Percentiles rank a stretch among this genome's conserved stretches.
phyloP scores from a whole-genome alignment of 2,329 filamentous ascomycete genomes.

The Aspergillus floridensis region DNA sequence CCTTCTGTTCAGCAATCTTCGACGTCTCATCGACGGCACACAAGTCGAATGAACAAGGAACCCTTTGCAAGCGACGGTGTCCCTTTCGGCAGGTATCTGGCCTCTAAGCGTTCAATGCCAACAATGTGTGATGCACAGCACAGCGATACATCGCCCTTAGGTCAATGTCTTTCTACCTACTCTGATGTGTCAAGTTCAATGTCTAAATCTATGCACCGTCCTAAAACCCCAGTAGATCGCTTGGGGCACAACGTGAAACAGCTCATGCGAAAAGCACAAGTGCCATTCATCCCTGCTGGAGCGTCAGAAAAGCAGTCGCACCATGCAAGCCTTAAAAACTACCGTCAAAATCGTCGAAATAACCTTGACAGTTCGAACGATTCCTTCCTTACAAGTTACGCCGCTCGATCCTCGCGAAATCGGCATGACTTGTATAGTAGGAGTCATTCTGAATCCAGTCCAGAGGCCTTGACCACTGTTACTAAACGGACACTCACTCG shows the following conservation, averaged over 20 bases:
- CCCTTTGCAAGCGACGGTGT: slow-evolving; percentile 46
- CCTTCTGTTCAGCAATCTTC: slow-evolving; percentile 58
- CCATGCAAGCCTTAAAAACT: slow-evolving; percentile 69
- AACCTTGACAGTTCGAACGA: slow-evolving; percentile 71
- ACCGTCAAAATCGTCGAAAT: slow-evolving; percentile 71
- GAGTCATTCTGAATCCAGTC: slow-evolving; percentile 47
- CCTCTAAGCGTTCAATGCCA: slow-evolving; percentile 61
- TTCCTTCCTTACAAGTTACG: slow-evolving; percentile 42
- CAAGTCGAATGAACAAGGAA: slow-evolving; percentile 42
- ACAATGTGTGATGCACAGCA: slow-evolving; percentile 50
- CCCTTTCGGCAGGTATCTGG: slow-evolving; percentile 55
- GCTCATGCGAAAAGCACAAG: slow-evolving; percentile 57
- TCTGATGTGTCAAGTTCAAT: slow-evolving; percentile 35
- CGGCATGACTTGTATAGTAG: slow-evolving; percentile 51
- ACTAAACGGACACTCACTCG: slow-evolving; percentile 71
- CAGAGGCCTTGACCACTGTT: slow-evolving; percentile 52
- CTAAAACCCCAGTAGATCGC: slow-evolving; percentile 70
- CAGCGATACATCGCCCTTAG: slow-evolving; percentile 28
- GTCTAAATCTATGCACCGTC: slow-evolving; percentile 45
- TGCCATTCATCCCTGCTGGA: slow-evolving; percentile 78
- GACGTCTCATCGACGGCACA: slow-evolving; percentile 61
- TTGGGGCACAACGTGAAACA: slow-evolving; percentile 38
- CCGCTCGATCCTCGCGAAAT: slow-evolving; percentile 41
- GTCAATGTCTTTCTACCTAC: slow-evolving; percentile 36
- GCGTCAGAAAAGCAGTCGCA: slow-evolving; percentile 72